A percentile compares a stretch with the other conserved stretches of the same genome.
Conservation (phyloP, 2,329 filamentous ascomycete genomes). For the Xylaria sp. region DNA sequence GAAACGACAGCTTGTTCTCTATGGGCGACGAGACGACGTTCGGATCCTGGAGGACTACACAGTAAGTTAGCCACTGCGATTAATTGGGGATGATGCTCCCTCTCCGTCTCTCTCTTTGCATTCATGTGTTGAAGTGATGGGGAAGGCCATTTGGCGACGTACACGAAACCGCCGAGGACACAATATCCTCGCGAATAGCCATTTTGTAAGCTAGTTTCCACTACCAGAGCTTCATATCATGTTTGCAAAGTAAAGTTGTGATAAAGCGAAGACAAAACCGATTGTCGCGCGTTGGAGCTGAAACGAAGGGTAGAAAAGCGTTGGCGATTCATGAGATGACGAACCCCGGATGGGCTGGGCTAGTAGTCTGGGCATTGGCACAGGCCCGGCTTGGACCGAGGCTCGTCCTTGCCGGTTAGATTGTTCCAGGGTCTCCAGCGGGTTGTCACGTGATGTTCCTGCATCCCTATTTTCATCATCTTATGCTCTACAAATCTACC, state of each 20-base stretch:
- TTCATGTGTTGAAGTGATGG: not conserved
- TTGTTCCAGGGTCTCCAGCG: not conserved
- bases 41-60: constrained; percentile 86
- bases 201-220: constrained; percentile 50
- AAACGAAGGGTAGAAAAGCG: not conserved
- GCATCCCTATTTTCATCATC: no score
- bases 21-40: constrained; percentile 88
- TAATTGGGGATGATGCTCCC: constrained; percentile 9
- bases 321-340: constrained; percentile 30
- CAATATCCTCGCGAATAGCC: constrained; percentile 86
- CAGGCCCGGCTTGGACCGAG: constrained; percentile 33
- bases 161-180: constrained; percentile 43
- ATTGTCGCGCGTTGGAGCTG: constrained; percentile 1
- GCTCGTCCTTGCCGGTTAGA: constrained; percentile 25
- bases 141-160: constrained; percentile 23
- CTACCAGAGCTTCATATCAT: constrained; percentile 27
- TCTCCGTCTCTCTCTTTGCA: not conserved
- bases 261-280: not conserved
- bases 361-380: constrained; percentile 14
- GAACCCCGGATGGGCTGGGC: constrained; percentile 25
- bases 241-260: constrained; percentile 2
- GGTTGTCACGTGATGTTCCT: constrained; percentile 19
- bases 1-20: constrained; percentile 89
- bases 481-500: no score
- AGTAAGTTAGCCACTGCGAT: constrained; percentile 21